Base-by-base conservation (phyloP, 2,329 filamentous ascomycete genomes). In the Biscogniauxia mediterranea region DNA sequence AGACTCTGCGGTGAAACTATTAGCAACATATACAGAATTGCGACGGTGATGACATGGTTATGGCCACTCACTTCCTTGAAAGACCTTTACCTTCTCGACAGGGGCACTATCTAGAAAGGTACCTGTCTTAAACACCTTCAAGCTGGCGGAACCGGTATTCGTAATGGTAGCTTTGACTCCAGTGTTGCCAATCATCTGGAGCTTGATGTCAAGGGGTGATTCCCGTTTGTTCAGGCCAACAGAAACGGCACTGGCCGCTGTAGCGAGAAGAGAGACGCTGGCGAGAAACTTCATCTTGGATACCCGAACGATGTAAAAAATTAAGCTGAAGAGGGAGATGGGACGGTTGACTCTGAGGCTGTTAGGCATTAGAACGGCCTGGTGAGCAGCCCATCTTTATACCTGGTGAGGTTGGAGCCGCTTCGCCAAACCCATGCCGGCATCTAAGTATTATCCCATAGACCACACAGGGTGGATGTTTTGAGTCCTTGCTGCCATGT, bases 71-170 rank as follows among this genome's bases (percentile, higher is more conserved):
- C 78, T 72, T 46, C 75, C 75, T 42, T 77, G 74, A 67, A 75
- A 81, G 9, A 84, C 71, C 54, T 77, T 70, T 17, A 80, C 77
- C 73, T 82, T 83, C 73, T 84, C 78, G 25, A 83, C 77, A 2
- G 79, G 76, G 21, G 75, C 69, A 32, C 75, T 72, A 62, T 82
- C 81, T 53, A 84, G 74, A 64, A 84, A 79, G 56, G 79, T 81
- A 28, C 81, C 81, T 51, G 78, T 76, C 71, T 77, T 82, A 64
- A 83, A 71, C 21, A 84, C 67, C 69, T 81, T 81, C 61, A 84
- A 69, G 54, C 74, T 74, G 38, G 70, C 74, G 42, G 73, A 73
- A 32, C 81, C 81, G 42, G 74, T 80, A 74, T 84, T 84, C 65
- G 79, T 81, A 60, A 84, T 74, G 50, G 74, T 70, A 25, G 81